These are phyloP conservation scores for Drosera capensis DNA, from an alignment of 148 eudicot genomes.

Conservation along the genomic window DNA sequence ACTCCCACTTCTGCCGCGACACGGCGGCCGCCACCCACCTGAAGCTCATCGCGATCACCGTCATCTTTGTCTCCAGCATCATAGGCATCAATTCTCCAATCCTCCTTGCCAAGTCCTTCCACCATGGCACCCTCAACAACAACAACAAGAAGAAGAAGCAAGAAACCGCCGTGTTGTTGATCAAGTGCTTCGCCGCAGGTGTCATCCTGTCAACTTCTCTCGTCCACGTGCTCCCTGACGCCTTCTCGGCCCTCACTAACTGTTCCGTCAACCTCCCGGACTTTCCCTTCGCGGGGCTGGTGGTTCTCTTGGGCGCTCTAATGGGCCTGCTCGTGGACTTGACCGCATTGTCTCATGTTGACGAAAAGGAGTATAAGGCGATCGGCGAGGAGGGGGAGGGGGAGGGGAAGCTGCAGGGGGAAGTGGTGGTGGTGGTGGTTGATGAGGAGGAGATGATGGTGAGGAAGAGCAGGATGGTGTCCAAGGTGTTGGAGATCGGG, in stretches of 20 bases:
- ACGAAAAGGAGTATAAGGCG: constrained; percentile 14
- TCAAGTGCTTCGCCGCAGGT: constrained; percentile 84
- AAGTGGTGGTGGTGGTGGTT: not conserved
- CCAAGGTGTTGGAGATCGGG: constrained; percentile 77
- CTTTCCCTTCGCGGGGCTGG: constrained; percentile 63
- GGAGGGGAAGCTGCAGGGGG: constrained; percentile 6
- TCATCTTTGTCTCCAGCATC: constrained; percentile 51
- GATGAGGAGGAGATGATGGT: constrained; percentile 20
- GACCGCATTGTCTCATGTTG: constrained; percentile 50
- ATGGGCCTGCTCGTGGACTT: constrained; percentile 52
- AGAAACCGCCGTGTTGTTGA: no score
- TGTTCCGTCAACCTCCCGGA: constrained; percentile 71
- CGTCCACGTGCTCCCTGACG: constrained; percentile 81
- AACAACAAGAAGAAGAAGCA: no score
- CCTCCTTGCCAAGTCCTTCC: constrained; percentile 39
- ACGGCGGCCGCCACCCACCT: constrained; percentile 41
- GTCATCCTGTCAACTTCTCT: constrained; percentile 72
- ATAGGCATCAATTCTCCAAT: constrained; percentile 51
- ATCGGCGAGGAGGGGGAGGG: constrained; percentile 3
- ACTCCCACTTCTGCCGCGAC: constrained; percentile 42
- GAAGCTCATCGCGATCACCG: constrained; percentile 31
- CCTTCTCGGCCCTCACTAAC: constrained; percentile 50
- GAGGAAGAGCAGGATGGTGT: constrained; percentile 61
- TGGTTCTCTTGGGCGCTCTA: constrained; percentile 44
- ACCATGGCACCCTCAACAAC: no score